phyloP scores from a whole-genome alignment of 179 eudicot species.

The Beta macrorhiza region DNA sequence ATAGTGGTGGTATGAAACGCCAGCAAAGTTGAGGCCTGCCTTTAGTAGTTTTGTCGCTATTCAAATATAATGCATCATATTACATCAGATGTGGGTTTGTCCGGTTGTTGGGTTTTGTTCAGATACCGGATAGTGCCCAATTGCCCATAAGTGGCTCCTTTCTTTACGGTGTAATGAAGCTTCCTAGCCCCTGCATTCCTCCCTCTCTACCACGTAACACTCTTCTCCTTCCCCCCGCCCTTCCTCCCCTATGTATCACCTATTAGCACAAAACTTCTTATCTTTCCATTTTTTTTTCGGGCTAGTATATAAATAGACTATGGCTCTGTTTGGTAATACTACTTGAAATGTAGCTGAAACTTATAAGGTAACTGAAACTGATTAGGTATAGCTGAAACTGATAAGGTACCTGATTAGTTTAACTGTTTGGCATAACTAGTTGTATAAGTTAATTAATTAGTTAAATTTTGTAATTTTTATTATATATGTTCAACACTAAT shows the following conservation, averaged over 20 bases:
- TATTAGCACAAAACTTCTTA: background rate
- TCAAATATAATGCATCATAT: background rate
- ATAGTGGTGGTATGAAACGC: background rate
- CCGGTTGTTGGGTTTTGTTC: slow-evolving; percentile 12
- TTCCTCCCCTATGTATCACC: background rate
- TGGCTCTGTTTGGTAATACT: too few relatives aligned
- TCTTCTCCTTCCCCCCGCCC: background rate
- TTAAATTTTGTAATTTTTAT: too few relatives aligned
- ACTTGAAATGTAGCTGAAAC: too few relatives aligned
- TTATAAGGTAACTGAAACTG: too few relatives aligned
- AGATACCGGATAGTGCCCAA: background rate
- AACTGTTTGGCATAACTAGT: too few relatives aligned
- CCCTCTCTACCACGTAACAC: background rate
- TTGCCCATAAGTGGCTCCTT: slow-evolving; percentile 20
- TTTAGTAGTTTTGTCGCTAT: background rate
- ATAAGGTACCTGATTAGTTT: too few relatives aligned
- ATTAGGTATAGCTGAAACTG: too few relatives aligned
- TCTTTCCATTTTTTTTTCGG: too few relatives aligned
- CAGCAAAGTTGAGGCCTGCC: background rate
- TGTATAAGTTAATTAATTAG: too few relatives aligned
- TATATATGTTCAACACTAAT: too few relatives aligned
- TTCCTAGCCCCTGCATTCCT: background rate
- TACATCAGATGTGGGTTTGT: slow-evolving; percentile 9
- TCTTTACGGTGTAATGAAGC: slow-evolving; percentile 4
- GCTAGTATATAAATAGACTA: too few relatives aligned